Conservation (phyloP, 2,329 filamentous ascomycete genomes). For the Fusarium pilosicola region DNA sequence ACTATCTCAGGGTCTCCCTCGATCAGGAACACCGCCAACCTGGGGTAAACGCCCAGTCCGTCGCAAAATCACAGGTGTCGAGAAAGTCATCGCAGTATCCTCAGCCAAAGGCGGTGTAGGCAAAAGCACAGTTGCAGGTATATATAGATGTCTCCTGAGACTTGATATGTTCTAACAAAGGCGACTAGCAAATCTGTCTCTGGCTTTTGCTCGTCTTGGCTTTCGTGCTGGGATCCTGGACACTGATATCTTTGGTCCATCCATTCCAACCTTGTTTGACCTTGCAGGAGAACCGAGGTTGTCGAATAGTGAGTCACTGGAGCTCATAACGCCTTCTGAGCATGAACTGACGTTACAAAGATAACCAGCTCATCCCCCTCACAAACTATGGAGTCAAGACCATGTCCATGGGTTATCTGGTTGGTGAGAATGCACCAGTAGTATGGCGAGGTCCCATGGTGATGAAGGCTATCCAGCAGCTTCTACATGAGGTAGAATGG, state of each 20-base stretch:
- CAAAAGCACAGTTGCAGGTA: conserved; percentile 91
- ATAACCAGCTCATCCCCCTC: conserved; percentile 84
- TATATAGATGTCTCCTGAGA: neutral
- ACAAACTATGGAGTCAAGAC: conserved; percentile 96
- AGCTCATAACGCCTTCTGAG: neutral
- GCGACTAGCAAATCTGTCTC: conserved; percentile 77
- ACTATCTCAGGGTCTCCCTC: conserved; percentile 77
- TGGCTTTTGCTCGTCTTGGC: conserved; percentile 85
- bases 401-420: conserved; percentile 98
- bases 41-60: conserved; percentile 81
- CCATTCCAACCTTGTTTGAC: conserved; percentile 88
- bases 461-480: conserved; percentile 94
- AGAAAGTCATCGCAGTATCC: conserved; percentile 94
- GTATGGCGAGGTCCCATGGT: conserved; percentile 98
- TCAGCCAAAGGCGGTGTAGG: conserved; percentile 98
- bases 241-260: conserved; percentile 96
- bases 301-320: conserved; percentile 68
- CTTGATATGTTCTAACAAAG: neutral
- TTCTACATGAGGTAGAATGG: conserved; percentile 96
- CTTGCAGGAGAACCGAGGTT: conserved; percentile 82
- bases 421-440: conserved; percentile 81
- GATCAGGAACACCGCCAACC: conserved; percentile 68
- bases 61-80: conserved; percentile 82
- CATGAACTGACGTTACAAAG: conserved; percentile 51
- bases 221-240: conserved; percentile 89